Conservation (phyloP, 2,329 filamentous ascomycete genomes). For the Aspergillus sp. region DNA sequence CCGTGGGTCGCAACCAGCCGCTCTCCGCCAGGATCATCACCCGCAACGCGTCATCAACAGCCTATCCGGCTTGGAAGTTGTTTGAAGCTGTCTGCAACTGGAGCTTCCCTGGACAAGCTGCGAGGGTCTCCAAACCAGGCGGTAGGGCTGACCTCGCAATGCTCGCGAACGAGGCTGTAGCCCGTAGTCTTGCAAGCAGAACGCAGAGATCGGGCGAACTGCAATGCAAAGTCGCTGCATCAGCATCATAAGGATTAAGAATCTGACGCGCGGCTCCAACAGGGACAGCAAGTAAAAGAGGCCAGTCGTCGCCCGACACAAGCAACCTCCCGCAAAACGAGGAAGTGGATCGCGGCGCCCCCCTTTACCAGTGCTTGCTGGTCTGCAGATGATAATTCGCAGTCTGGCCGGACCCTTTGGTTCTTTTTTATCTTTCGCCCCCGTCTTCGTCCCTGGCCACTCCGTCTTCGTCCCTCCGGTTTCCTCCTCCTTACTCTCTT, state of each 20-base stretch:
- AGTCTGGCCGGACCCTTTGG: conserved; percentile 1
- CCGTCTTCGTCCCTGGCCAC: not conserved
- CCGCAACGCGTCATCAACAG: conserved; percentile 4
- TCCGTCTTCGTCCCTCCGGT: not conserved
- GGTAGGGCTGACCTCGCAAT: not conserved
- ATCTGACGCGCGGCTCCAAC: conserved; percentile 7
- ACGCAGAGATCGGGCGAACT: too few species aligned
- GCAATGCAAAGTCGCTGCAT: not conserved
- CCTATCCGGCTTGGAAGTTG: not conserved
- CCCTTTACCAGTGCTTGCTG: not conserved
- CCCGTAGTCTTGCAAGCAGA: too few species aligned
- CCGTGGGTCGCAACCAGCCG: conserved; percentile 2
- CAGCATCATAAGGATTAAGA: not conserved
- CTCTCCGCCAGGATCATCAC: not conserved
- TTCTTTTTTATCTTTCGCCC: not conserved
- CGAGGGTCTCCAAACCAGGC: not conserved
- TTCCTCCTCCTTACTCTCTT: not conserved
- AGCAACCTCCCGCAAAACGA: not conserved
- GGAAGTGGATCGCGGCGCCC: not conserved
- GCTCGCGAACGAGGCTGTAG: too few species aligned
- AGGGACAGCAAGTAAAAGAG: not conserved
- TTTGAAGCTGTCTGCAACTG: not conserved
- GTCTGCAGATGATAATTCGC: not conserved
- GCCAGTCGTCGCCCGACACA: not conserved
- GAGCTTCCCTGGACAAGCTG: not conserved